Percentiles rank a stretch among this genome's conserved stretches.
These are phyloP conservation scores for Colletotrichum spaethianum DNA, from an alignment of 2,329 filamentous ascomycete species.

Conservation along the genomic window DNA sequence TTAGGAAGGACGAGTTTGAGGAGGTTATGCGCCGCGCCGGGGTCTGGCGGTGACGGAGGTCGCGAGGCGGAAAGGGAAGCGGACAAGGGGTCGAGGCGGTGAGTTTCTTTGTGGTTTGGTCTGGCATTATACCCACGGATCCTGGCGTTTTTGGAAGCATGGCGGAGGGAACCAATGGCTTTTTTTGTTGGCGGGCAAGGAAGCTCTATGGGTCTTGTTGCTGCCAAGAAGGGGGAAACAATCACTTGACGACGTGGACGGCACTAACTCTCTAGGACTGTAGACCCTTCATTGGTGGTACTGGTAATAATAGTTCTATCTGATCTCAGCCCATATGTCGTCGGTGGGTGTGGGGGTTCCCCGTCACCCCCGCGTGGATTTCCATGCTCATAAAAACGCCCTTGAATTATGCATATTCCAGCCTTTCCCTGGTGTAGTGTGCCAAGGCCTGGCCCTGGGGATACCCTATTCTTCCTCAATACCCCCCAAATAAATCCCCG, in stretches of 20 bases:
- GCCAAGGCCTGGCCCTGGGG: constrained; percentile 11
- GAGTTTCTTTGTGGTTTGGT: neutral
- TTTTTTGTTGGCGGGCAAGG: neutral
- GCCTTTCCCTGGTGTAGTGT: constrained; percentile 27
- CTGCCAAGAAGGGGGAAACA: too few species aligned
- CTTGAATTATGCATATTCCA: constrained; percentile 37
- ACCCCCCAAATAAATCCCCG: constrained; percentile 23
- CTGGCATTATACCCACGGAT: constrained; percentile 35
- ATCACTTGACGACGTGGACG: neutral
- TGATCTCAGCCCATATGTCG: constrained; percentile 28
- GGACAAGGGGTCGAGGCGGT: too few species aligned
- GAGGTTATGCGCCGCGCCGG: constrained; percentile 88
- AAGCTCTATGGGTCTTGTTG: neutral
- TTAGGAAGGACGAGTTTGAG: constrained; percentile 85
- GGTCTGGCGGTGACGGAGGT: constrained; percentile 76
- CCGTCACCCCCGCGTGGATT: constrained; percentile 15
- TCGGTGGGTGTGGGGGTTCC: neutral
- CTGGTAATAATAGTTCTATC: constrained; percentile 33
- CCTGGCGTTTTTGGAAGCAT: constrained; percentile 16
- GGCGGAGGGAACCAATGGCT: neutral
- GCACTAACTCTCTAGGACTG: neutral
- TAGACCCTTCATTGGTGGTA: constrained; percentile 8
- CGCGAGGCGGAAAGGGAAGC: neutral
- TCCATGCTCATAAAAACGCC: constrained; percentile 37
- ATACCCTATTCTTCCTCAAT: neutral